Percentiles rank a stretch among this genome's conserved stretches.
Conservation (phyloP, 805 yeast genomes). For the Wickerhamiella spandovensis region DNA sequence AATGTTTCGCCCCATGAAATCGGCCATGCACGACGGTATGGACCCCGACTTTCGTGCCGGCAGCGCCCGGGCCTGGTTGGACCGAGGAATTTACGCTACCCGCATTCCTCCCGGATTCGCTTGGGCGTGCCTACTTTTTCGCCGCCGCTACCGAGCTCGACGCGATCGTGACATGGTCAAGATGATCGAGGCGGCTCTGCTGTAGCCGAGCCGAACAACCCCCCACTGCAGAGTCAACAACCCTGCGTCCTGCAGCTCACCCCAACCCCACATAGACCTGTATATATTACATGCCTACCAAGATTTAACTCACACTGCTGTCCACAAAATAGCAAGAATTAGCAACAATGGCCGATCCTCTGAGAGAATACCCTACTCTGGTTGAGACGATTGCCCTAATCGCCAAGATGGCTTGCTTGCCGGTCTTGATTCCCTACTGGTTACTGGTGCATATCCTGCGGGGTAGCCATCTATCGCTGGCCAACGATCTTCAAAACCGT, state of each 20-base stretch:
- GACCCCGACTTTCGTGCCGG: background rate
- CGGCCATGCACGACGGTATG: background rate
- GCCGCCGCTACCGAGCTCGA: background rate
- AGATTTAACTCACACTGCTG: too few relatives aligned
- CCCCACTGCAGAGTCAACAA: background rate
- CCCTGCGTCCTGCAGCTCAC: background rate
- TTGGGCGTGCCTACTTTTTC: background rate
- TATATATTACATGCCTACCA: too few relatives aligned
- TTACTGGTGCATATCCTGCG: background rate
- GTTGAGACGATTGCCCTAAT: background rate
- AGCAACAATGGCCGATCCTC: background rate
- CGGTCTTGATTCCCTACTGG: background rate
- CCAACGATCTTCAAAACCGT: background rate
- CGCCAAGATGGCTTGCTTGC: background rate
- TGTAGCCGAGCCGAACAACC: background rate
- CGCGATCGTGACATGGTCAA: background rate
- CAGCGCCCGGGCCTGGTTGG: background rate
- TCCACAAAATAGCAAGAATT: too few relatives aligned
- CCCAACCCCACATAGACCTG: background rate
- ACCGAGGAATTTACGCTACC: background rate
- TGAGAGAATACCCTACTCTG: background rate
- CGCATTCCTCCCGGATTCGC: background rate
- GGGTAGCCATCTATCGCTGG: background rate
- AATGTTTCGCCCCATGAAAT: background rate
- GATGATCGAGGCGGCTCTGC: background rate